Conservation (phyloP, 2,329 filamentous ascomycete genomes). For the Monilinia fructicola region DNA sequence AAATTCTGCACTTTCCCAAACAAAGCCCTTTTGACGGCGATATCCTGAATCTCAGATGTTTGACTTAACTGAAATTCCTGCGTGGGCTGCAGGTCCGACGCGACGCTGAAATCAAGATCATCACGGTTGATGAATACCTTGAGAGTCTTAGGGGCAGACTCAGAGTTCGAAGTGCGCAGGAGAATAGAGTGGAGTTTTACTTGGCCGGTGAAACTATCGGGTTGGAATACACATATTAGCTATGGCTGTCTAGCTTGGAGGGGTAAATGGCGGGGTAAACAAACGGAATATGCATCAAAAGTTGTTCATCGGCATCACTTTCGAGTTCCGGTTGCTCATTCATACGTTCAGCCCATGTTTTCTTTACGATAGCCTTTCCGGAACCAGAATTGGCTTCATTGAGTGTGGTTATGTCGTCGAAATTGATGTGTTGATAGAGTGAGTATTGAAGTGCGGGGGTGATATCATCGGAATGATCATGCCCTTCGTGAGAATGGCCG, state of each 20-base stretch:
- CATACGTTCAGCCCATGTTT: slow-evolving; percentile 85
- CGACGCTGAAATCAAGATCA: slow-evolving; percentile 80
- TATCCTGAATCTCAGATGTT: slow-evolving; percentile 79
- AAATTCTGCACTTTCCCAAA: slow-evolving; percentile 85
- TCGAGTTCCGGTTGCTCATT: slow-evolving; percentile 69
- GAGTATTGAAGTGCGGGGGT: slow-evolving; percentile 87
- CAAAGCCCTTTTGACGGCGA: slow-evolving; percentile 80
- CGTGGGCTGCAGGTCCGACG: slow-evolving; percentile 66
- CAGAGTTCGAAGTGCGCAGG: slow-evolving; percentile 71
- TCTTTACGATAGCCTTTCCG: slow-evolving; percentile 76
- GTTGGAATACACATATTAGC: slow-evolving; percentile 3
- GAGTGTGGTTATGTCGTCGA: slow-evolving; percentile 77
- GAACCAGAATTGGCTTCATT: slow-evolving; percentile 73
- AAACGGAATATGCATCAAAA: slow-evolving; percentile 89
- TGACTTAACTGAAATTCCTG: slow-evolving; percentile 77
- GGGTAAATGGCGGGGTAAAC: slow-evolving; percentile 42
- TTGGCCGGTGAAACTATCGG: slow-evolving; percentile 79
- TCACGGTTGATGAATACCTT: slow-evolving; percentile 86
- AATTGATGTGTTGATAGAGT: slow-evolving; percentile 89
- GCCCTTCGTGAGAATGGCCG: slow-evolving; percentile 63
- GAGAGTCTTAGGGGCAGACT: slow-evolving; percentile 74
- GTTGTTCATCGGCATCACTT: slow-evolving; percentile 87
- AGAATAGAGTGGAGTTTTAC: slow-evolving; percentile 89
- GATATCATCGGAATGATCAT: slow-evolving; percentile 91
- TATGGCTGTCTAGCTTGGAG: slow-evolving; percentile 2